phyloP scores from a whole-genome alignment of 768 basidiomycete genomes.

The Rubroboletus pulcherrimus region DNA sequence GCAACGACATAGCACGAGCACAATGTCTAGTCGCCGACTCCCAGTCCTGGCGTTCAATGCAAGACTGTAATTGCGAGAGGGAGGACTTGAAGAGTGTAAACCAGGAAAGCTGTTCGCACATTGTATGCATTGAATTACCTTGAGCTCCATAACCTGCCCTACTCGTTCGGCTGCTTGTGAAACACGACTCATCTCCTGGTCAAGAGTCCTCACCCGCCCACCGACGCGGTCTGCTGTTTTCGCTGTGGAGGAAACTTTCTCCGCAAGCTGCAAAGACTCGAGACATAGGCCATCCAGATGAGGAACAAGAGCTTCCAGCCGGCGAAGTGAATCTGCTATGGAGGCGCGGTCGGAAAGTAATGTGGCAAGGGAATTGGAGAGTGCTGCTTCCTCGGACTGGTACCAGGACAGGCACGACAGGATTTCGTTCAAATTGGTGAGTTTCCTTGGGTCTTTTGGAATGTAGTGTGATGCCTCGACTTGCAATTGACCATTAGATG shows the following conservation, averaged over 20 bases:
- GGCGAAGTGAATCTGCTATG: conserved; percentile 56
- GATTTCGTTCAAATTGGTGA: conserved; percentile 66
- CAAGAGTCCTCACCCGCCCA: conserved; percentile 82
- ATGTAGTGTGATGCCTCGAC: conserved; percentile 2
- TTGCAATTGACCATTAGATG: conserved; percentile 6
- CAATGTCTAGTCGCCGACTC: conserved; percentile 91
- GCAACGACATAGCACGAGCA: conserved; percentile 84
- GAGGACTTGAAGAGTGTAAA: conserved; percentile 52
- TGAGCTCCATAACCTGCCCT: conserved; percentile 91
- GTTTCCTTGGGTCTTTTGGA: conserved; percentile 30
- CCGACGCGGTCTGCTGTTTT: conserved; percentile 85
- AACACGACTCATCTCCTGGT: conserved; percentile 91
- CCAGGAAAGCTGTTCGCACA: conserved; percentile 22
- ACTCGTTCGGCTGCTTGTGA: conserved; percentile 89
- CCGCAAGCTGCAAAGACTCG: conserved; percentile 53
- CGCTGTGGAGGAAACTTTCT: conserved; percentile 67
- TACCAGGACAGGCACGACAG: conserved; percentile 70
- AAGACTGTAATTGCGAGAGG: conserved; percentile 47
- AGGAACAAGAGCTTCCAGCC: conserved; percentile 58
- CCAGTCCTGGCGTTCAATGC: conserved; percentile 88
- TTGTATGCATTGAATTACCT: conserved; percentile 45
- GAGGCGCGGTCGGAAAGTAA: conserved; percentile 68
- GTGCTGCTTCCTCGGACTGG: conserved; percentile 72
- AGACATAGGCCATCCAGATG: conserved; percentile 57
- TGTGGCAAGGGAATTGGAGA: conserved; percentile 68